Evolutionary conservation across 805 yeast species (phyloP).

Genomic region (Debaryomyces hansenii): DNA sequence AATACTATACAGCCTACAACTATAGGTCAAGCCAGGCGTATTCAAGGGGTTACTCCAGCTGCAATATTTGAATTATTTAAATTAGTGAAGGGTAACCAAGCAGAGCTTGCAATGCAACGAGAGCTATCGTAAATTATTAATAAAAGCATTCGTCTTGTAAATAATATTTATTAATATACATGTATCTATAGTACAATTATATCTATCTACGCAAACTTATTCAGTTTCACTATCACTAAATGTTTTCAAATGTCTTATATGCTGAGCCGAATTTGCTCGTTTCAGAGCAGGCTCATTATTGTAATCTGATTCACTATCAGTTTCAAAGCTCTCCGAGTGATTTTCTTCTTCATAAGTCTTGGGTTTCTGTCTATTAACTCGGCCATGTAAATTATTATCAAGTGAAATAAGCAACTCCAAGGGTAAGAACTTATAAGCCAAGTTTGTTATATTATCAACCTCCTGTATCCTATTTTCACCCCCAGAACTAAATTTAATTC

Average conservation of each 20-base stretch:
- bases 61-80: constrained; percentile 79
- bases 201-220: constrained; percentile 9
- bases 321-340: neutral
- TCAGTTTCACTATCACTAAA: constrained; percentile 4
- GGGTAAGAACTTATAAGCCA: constrained; percentile 38
- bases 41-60: constrained; percentile 94
- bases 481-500: constrained; percentile 23
- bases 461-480: constrained; percentile 11
- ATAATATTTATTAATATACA: constrained; percentile 11
- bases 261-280: neutral
- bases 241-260: neutral
- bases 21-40: constrained; percentile 91
- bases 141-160: constrained; percentile 9
- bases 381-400: constrained; percentile 25
- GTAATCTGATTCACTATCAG: neutral
- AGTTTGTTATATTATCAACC: constrained; percentile 21
- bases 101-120: constrained; percentile 18
- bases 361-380: neutral
- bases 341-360: neutral
- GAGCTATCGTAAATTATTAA: neutral
- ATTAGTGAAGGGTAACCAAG: constrained; percentile 40
- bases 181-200: constrained; percentile 10
- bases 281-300: neutral
- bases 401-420: constrained; percentile 33
- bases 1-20: constrained; percentile 82